Base-by-base conservation (phyloP, 768 basidiomycete genomes). In the Chalciporus chontae region DNA sequence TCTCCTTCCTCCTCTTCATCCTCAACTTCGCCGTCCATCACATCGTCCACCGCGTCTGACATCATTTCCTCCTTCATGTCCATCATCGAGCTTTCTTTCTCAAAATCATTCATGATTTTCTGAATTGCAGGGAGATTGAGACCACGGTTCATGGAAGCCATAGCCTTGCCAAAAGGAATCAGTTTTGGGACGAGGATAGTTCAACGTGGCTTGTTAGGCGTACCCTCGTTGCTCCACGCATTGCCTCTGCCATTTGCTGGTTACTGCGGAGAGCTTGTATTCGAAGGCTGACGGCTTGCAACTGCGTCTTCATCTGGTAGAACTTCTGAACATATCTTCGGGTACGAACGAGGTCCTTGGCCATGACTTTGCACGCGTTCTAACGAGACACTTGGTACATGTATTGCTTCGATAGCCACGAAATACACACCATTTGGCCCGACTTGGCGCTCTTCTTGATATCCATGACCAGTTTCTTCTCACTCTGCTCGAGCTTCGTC, bases 1-100 rank as follows among this genome's bases (percentile, higher is more conserved):
- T 98, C 94, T 13, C 94, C 85, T 63, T 97, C 96, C 54, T 87
- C 88, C 59, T 97, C 96, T 69, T 98, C 95, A 44, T 95, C 95
- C 61, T 94, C 94, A 26, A 70, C 71, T 13, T 93, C 94, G 27
- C 88, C 86, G 55, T 94, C 91, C 87, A 97, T 95, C 43, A 88
- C 94, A 60, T 97, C 95, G 69, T 98, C 96, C 14, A 98, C 89
- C 13, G 93, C 88, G 53, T 98, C 96, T 18, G 90, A 91, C 96
- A 97, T 99, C 90, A 98, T 97, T 68, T 96, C 95, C 71, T 97
- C 96, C 69, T 97, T 99, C 96, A 99, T 98, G 71, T 99, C 96
- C 96, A 99, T 99, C 71, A 86, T 92, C 5, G 92, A 84, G 59
- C 88, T 95, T 71, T 99, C 96, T 62, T 84, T 87, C 74, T 99